Evolutionary conservation across 495 filamentous ascomycete genomes (phyloP).

Genomic region (Chaetomium cochliodes): DNA sequence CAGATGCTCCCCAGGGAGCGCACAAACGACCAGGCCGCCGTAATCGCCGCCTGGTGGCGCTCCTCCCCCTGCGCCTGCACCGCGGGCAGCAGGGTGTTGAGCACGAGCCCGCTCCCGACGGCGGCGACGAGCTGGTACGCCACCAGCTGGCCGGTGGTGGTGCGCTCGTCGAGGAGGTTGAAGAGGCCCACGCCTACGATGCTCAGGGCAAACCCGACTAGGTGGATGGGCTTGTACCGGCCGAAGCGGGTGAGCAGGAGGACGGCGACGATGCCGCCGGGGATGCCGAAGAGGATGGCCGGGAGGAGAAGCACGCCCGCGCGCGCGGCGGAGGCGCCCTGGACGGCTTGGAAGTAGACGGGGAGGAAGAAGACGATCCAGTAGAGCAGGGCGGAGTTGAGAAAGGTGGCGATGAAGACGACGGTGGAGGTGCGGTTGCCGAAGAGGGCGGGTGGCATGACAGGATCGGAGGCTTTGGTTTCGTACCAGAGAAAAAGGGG

Average conservation of each 20-base stretch:
- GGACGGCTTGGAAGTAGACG: slow-evolving; percentile 51
- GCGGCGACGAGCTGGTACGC: slow-evolving; percentile 24
- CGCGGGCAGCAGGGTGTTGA: slow-evolving; percentile 40
- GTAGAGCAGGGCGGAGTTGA: slow-evolving; percentile 27
- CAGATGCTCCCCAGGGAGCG: slow-evolving; percentile 51
- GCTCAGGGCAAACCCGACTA: slow-evolving; percentile 40
- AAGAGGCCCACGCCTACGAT: slow-evolving; percentile 47
- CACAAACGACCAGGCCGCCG: slow-evolving; percentile 47
- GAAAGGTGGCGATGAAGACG: slow-evolving; percentile 28
- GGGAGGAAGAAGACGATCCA: slow-evolving; percentile 50
- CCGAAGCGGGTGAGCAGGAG: slow-evolving; percentile 38
- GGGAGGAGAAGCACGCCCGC: slow-evolving; percentile 46
- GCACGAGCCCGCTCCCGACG: slow-evolving; percentile 36
- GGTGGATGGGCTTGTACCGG: slow-evolving; percentile 47
- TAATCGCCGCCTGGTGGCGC: slow-evolving; percentile 42
- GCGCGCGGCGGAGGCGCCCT: slow-evolving; percentile 24
- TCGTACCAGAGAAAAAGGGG: slow-evolving; percentile 31
- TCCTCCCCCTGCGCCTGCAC: slow-evolving; percentile 41
- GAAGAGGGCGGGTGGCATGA: slow-evolving; percentile 34
- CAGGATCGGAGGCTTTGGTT: slow-evolving; percentile 25
- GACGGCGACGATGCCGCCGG: slow-evolving; percentile 33
- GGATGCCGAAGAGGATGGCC: slow-evolving; percentile 33
- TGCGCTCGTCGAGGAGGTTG: slow-evolving; percentile 29
- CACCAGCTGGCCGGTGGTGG: slow-evolving; percentile 9
- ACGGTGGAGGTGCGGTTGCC: slow-evolving; percentile 33